Evolutionary conservation across 352 stramenopile genomes (phyloP).

Genomic region (Pythium aquatile): DNA sequence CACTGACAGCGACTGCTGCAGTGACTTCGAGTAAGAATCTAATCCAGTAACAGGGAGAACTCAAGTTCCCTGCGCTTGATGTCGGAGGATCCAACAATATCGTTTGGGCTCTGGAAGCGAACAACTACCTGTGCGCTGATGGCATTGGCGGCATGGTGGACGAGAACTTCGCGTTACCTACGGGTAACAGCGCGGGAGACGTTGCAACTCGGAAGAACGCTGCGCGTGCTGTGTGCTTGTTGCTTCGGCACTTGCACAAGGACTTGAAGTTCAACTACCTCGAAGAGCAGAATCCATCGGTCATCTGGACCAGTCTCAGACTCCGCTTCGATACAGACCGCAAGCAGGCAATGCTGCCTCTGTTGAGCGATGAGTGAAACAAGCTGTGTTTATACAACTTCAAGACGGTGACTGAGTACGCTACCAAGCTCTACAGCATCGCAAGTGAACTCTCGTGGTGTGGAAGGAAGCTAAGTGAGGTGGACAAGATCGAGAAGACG

Average conservation of each 20-base stretch:
- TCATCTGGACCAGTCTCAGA: constrained; percentile 6
- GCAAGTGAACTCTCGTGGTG: constrained; percentile 18
- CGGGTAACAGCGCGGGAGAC: neutral
- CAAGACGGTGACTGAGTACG: constrained; percentile 24
- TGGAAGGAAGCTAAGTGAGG: constrained; percentile 8
- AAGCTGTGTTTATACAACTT: constrained; percentile 26
- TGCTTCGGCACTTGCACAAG: constrained; percentile 13
- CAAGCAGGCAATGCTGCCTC: constrained; percentile 12
- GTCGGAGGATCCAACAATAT: constrained; percentile 16
- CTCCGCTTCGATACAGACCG: constrained; percentile 14
- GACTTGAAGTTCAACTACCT: constrained; percentile 12
- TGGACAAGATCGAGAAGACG: constrained; percentile 15
- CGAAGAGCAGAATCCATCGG: neutral
- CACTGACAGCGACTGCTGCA: neutral
- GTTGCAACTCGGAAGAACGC: neutral
- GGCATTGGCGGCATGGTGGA: constrained; percentile 2
- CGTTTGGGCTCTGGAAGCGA: constrained; percentile 20
- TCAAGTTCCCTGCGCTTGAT: constrained; percentile 17
- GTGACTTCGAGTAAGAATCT: neutral
- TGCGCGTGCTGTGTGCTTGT: constrained; percentile 10
- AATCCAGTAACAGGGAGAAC: constrained; percentile 5
- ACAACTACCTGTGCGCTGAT: constrained; percentile 19
- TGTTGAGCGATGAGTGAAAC: constrained; percentile 14
- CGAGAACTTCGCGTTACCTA: neutral
- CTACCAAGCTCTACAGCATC: constrained; percentile 17